Base-by-base conservation (phyloP, 2,329 filamentous ascomycete genomes). In the Colletotrichum spaethianum region DNA sequence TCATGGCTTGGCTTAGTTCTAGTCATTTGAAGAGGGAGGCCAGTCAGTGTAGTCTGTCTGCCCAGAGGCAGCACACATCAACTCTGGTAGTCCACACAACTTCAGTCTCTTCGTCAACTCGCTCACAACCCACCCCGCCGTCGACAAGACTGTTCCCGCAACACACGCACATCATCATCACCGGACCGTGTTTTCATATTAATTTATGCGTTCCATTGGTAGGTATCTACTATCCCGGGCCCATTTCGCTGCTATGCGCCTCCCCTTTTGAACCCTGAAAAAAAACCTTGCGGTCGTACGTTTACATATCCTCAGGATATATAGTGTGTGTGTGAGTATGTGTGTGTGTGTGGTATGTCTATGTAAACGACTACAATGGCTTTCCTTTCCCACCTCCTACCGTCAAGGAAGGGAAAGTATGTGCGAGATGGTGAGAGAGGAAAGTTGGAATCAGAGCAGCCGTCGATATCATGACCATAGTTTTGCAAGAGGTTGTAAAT, bases 381-480 rank as follows among this genome's bases (percentile, higher is more conserved):
- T 42, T 18, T 46, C n/a, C 52, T 23, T 44, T 4, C 28, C 20
- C n/a, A 50, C 33, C 52, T 50, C 36, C 20, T 36, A 63, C 67
- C 44, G 36, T 23, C 50, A 55, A 33, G 20, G 40, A 50, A 57
- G 50, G 26, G 28, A 63, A 57, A 67, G 11, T n/a, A 6, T 56
- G 18, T 23, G 33, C 26, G 33, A 16, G 18, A 36, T 31, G 14
- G 20, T 9, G 26, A 46, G 16, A 52, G 36, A 63, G 31, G 44
- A 62, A 44, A 61, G 46, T 44, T 31, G 36, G 46, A 65, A 42
- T 50, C 57, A 56, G 44, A 23, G 52, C 69, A 72, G 69, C 44
- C 69, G 69, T 72, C 52, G 50, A 48, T 44, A 63, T 72, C 69
- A 42, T 72, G 59, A 69, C 68, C 71, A 61, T 73, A n/a, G 46